These are phyloP conservation scores for Aspergillus tubingensis DNA, from an alignment of 2,329 filamentous ascomycete species.

Conservation along the genomic window DNA sequence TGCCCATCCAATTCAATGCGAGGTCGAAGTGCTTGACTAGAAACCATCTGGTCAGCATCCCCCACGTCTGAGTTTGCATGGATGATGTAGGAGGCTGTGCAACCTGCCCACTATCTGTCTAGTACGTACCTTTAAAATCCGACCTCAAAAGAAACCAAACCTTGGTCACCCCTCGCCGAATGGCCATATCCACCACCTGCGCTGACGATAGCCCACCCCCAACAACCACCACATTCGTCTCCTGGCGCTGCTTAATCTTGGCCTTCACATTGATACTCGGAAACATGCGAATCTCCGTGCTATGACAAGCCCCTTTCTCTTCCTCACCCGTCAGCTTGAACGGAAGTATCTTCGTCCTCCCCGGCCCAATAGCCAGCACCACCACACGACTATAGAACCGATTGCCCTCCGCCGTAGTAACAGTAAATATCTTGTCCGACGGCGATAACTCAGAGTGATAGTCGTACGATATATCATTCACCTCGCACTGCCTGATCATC, in stretches of 20 bases:
- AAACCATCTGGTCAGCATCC: background rate
- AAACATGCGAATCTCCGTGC: constrained; percentile 62
- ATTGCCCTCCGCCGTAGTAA: constrained; percentile 57
- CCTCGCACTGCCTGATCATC: constrained; percentile 61
- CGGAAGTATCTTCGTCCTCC: constrained; percentile 57
- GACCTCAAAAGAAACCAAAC: constrained; percentile 71
- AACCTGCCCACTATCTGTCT: constrained; percentile 36
- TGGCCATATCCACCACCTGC: constrained; percentile 68
- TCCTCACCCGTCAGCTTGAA: constrained; percentile 45
- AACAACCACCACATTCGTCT: constrained; percentile 69
- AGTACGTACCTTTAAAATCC: constrained; percentile 43
- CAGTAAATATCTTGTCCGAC: constrained; percentile 63
- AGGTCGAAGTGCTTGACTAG: constrained; percentile 75
- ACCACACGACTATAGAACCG: constrained; percentile 62
- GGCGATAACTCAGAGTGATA: constrained; percentile 46
- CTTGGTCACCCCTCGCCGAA: constrained; percentile 65
- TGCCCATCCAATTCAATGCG: constrained; percentile 75
- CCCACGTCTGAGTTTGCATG: background rate
- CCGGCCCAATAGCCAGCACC: constrained; percentile 71
- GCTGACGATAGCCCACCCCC: constrained; percentile 76
- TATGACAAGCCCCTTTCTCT: constrained; percentile 60
- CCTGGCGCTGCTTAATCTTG: constrained; percentile 53
- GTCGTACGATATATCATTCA: constrained; percentile 63
- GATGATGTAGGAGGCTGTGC: background rate
- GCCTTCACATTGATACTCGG: constrained; percentile 55